Percentiles rank a stretch among this genome's conserved stretches.
Evolutionary conservation across 192 early-diverging fungal species (phyloP).

Genomic region (Neocallimastix lanati): DNA sequence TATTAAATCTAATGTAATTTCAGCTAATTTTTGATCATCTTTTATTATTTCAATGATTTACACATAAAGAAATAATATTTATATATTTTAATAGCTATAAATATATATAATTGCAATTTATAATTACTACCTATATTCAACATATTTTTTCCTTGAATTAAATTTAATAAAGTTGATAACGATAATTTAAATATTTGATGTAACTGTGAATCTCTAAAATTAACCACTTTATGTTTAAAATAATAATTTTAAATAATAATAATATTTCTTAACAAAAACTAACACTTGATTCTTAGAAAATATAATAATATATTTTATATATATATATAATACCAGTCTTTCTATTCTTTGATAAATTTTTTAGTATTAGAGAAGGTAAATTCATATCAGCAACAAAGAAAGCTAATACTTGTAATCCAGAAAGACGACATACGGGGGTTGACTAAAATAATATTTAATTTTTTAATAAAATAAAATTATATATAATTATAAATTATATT

Average conservation of each 20-base stretch:
- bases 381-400: slow-evolving; percentile 62
- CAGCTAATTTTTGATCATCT: slow-evolving; percentile 13
- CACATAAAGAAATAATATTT: too few species aligned
- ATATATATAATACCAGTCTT: slow-evolving; percentile 43
- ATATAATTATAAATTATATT: too few species aligned
- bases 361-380: slow-evolving; percentile 19
- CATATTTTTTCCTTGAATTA: slow-evolving; percentile 11
- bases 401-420: slow-evolving; percentile 47
- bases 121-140: slow-evolving; percentile 19
- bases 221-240: slow-evolving; percentile 21
- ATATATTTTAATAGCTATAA: too few species aligned
- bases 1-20: slow-evolving; percentile 36
- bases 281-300: too few species aligned
- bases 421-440: slow-evolving; percentile 25
- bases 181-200: slow-evolving; percentile 31
- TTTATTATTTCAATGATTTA: background rate
- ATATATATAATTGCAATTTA: background rate
- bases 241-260: too few species aligned
- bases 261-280: too few species aligned
- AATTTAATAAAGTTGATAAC: slow-evolving; percentile 10
- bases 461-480: too few species aligned
- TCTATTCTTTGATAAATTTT: slow-evolving; percentile 45
- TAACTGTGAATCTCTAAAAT: slow-evolving; percentile 40
- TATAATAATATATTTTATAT: too few species aligned
- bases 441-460: slow-evolving; percentile 7